These are phyloP conservation scores for Fusarium redolens DNA, from an alignment of 2,329 filamentous ascomycete genomes.

Conservation along the genomic window DNA sequence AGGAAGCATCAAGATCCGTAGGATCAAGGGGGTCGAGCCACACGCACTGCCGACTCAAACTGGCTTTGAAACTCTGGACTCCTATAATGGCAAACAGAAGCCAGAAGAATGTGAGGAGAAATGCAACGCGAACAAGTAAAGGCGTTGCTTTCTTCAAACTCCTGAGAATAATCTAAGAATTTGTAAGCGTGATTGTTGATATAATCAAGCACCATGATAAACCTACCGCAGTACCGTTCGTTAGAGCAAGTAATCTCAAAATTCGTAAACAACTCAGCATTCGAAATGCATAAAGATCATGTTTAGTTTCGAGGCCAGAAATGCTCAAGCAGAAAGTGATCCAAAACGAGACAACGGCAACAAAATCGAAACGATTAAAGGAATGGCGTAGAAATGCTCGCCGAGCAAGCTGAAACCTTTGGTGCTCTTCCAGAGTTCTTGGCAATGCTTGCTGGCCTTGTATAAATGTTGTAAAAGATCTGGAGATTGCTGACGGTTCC, in stretches of 20 bases:
- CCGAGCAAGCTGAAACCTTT: constrained; percentile 86
- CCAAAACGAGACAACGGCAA: constrained; percentile 96
- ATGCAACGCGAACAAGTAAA: constrained; percentile 89
- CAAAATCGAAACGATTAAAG: constrained; percentile 94
- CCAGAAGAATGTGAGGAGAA: constrained; percentile 97
- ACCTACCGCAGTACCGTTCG: constrained; percentile 89
- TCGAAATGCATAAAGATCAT: constrained; percentile 88
- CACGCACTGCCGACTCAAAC: constrained; percentile 79
- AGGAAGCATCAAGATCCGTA: constrained; percentile 65
- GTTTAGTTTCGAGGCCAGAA: constrained; percentile 72
- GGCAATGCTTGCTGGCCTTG: constrained; percentile 67
- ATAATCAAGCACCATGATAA: neutral
- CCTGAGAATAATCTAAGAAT: constrained; percentile 81
- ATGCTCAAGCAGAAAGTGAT: constrained; percentile 82
- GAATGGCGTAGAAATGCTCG: constrained; percentile 93
- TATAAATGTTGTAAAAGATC: constrained; percentile 84
- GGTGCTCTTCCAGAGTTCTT: constrained; percentile 78
- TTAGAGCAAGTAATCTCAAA: constrained; percentile 87
- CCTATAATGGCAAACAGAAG: constrained; percentile 96
- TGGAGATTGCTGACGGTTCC: constrained; percentile 74
- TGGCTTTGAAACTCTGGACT: constrained; percentile 94
- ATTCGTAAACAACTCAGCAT: constrained; percentile 98
- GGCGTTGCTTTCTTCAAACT: constrained; percentile 97
- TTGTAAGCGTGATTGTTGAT: constrained; percentile 15
- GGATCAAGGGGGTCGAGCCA: constrained; percentile 76